phyloP scores from a whole-genome alignment of 352 stramenopile species.

The Phytophthora sp. region DNA sequence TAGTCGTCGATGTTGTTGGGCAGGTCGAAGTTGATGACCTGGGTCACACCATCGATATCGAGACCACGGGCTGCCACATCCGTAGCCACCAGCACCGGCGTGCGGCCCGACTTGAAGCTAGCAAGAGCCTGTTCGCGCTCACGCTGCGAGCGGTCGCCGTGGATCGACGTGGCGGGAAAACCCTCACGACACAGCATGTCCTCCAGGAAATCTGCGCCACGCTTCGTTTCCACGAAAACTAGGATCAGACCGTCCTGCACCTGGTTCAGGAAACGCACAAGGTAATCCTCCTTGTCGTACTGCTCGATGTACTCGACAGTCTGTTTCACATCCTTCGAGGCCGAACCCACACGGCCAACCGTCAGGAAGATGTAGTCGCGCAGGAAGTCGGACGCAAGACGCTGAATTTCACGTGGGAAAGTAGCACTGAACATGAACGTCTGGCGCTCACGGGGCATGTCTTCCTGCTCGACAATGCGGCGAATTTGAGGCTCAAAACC shows the following conservation, averaged over 20 bases:
- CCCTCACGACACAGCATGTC: conserved; percentile 93
- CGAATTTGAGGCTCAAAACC: conserved; percentile 99
- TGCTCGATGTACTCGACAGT: conserved; percentile 97
- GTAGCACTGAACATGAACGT: conserved; percentile 99
- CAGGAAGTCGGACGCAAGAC: conserved; percentile 97
- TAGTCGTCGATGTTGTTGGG: conserved; percentile 99
- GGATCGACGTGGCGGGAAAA: conserved; percentile 95
- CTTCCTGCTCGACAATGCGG: conserved; percentile 98
- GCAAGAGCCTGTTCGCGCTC: conserved; percentile 94
- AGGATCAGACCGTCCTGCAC: conserved; percentile 93
- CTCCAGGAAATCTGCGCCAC: conserved; percentile 96
- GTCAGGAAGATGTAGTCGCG: conserved; percentile 99
- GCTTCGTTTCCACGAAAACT: conserved; percentile 99
- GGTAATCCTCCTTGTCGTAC: conserved; percentile 95
- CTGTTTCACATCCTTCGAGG: conserved; percentile 98
- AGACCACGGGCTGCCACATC: conserved; percentile 98
- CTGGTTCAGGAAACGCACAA: conserved; percentile 96
- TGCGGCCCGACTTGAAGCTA: conserved; percentile 92
- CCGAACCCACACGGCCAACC: conserved; percentile 97
- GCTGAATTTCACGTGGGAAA: conserved; percentile 98
- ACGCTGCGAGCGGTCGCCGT: conserved; percentile 97
- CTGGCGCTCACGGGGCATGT: conserved; percentile 97
- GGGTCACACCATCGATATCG: conserved; percentile 98
- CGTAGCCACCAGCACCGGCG: conserved; percentile 97
- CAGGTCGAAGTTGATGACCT: conserved; percentile 98